phyloP scores from a whole-genome alignment of 2,329 filamentous ascomycete species.

The Fusarium mundagurra region DNA sequence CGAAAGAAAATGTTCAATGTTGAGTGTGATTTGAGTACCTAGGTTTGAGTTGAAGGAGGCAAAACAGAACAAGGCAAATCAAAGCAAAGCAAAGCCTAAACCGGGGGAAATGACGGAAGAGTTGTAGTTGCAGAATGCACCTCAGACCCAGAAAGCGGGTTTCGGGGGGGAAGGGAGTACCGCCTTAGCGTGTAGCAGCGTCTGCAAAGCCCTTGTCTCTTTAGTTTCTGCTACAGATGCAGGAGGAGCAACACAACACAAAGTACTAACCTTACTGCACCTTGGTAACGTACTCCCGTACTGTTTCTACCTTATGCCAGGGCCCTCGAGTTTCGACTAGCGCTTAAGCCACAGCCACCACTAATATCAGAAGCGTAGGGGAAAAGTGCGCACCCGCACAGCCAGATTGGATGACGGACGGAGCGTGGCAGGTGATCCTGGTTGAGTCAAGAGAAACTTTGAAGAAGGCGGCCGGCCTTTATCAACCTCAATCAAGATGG shows the following conservation, averaged over 20 bases:
- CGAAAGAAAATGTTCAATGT: neutral
- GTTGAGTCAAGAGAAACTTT: neutral
- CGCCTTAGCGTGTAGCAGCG: conserved; percentile 30
- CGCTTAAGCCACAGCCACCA: conserved; percentile 25
- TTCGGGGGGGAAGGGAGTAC: conserved; percentile 22
- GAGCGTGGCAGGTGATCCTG: conserved; percentile 23
- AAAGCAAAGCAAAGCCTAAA: conserved; percentile 23
- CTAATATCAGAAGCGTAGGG: neutral
- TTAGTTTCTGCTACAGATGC: neutral
- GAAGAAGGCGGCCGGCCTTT: neutral
- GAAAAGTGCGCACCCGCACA: neutral
- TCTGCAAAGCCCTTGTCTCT: conserved; percentile 22
- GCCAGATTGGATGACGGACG: neutral
- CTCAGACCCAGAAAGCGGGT: conserved; percentile 37
- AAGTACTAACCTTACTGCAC: neutral
- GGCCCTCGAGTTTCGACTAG: conserved; percentile 19
- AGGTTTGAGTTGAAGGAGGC: conserved; percentile 26
- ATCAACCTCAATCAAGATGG: neutral
- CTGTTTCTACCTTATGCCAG: neutral
- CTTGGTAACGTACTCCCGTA: neutral
- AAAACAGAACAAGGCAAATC: conserved; percentile 21
- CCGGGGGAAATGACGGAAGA: conserved; percentile 30
- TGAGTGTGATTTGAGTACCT: neutral
- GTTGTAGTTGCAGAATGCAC: conserved; percentile 28
- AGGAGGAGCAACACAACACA: conserved; percentile 5